phyloP scores from a whole-genome alignment of 176 grass and related monocot species.

The Hordeum vulgare region DNA sequence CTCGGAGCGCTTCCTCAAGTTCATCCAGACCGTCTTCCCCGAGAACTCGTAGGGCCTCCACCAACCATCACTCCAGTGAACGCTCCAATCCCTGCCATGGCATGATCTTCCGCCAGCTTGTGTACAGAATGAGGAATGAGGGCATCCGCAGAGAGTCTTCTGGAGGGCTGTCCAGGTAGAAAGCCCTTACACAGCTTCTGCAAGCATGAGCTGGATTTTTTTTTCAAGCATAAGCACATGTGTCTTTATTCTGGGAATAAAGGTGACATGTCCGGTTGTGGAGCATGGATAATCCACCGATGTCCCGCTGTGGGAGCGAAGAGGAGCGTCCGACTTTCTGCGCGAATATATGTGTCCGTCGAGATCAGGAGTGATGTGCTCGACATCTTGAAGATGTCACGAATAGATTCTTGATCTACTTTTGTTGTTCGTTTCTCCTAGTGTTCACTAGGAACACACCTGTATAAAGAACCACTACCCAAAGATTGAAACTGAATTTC shows the following conservation, averaged over 20 bases:
- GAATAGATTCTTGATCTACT: neutral
- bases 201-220: neutral
- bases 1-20: slow-evolving; percentile 68
- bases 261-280: neutral
- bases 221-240: neutral
- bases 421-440: neutral
- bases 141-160: neutral
- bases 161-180: neutral
- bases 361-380: neutral
- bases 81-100: neutral
- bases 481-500: neutral
- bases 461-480: neutral
- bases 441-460: neutral
- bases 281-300: neutral
- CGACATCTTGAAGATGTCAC: neutral
- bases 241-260: neutral
- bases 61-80: neutral
- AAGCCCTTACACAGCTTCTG: neutral
- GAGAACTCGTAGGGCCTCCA: slow-evolving; percentile 38
- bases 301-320: neutral
- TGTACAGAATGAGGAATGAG: neutral
- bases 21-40: slow-evolving; percentile 87
- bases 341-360: neutral
- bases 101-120: neutral
- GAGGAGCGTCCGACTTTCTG: neutral